Evolutionary conservation across 1,139 yeast species (phyloP).

Genomic region (Magnusiomyces starmeri): DNA sequence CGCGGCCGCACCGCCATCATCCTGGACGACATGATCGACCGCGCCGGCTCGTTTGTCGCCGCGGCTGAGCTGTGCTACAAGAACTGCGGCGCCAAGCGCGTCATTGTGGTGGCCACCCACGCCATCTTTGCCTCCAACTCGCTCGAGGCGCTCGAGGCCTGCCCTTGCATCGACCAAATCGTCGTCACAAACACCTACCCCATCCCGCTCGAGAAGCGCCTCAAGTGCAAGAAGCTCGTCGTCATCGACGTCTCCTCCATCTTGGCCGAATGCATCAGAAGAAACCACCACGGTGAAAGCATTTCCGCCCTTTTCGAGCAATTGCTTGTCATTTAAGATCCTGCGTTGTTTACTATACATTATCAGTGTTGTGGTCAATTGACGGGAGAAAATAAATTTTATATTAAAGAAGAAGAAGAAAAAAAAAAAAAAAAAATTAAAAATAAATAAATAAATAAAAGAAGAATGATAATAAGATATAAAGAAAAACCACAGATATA

Average conservation of each 20-base stretch:
- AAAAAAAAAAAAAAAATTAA: not conserved
- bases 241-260: slow-evolving; percentile 92
- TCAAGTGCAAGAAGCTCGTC: slow-evolving; percentile 56
- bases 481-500: not conserved
- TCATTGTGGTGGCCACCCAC: slow-evolving; percentile 89
- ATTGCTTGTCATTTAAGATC: slow-evolving; percentile 54
- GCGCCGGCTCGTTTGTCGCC: slow-evolving; percentile 86
- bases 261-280: slow-evolving; percentile 95
- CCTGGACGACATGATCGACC: slow-evolving; percentile 93
- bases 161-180: slow-evolving; percentile 76
- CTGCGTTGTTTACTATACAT: too few species aligned
- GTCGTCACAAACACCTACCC: slow-evolving; percentile 97
- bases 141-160: slow-evolving; percentile 66
- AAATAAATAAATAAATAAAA: too few species aligned
- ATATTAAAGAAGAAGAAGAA: not conserved
- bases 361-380: too few species aligned
- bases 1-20: slow-evolving; percentile 85
- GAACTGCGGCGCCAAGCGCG: slow-evolving; percentile 91
- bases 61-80: slow-evolving; percentile 95
- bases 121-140: slow-evolving; percentile 88
- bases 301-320: slow-evolving; percentile 89
- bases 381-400: too few species aligned
- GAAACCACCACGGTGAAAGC: slow-evolving; percentile 97
- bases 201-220: slow-evolving; percentile 54
- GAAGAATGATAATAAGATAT: not conserved